These are phyloP conservation scores for Pseudozyma pruni DNA, from an alignment of 1,284 basidiomycete genomes.

Conservation along the genomic window DNA sequence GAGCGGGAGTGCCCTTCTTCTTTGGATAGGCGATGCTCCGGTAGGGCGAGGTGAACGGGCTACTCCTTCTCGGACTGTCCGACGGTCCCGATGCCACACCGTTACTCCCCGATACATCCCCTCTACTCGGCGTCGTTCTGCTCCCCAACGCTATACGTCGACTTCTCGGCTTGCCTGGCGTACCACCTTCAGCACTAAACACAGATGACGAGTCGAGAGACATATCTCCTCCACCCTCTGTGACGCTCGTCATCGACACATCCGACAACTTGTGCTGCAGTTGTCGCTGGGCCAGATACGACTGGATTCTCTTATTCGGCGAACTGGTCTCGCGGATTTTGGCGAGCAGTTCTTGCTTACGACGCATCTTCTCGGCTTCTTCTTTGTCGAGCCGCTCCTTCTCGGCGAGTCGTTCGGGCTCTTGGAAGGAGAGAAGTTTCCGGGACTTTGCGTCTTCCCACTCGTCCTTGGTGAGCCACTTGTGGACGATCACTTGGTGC, in stretches of 20 bases:
- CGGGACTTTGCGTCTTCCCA: constrained; percentile 58
- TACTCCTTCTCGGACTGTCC: constrained; percentile 22
- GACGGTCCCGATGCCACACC: constrained; percentile 9
- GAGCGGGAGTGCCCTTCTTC: constrained; percentile 18
- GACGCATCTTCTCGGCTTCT: constrained; percentile 39
- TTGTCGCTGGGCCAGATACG: constrained; percentile 24
- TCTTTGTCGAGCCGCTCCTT: constrained; percentile 32
- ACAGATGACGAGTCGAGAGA: constrained; percentile 28
- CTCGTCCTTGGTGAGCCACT: constrained; percentile 56
- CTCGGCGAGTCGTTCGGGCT: constrained; percentile 44
- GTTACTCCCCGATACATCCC: background rate
- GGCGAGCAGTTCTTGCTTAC: constrained; percentile 42
- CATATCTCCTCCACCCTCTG: constrained; percentile 25
- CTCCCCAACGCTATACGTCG: constrained; percentile 31
- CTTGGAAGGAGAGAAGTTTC: constrained; percentile 57
- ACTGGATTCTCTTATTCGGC: constrained; percentile 40
- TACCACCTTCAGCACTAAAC: constrained; percentile 4
- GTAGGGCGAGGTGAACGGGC: constrained; percentile 35
- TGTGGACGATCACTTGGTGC: constrained; percentile 52
- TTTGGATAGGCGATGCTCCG: constrained; percentile 30
- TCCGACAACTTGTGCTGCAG: constrained; percentile 27
- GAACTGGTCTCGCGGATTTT: constrained; percentile 45
- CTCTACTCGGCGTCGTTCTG: constrained; percentile 18
- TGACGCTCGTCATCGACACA: constrained; percentile 25
- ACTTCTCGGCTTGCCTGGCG: constrained; percentile 24